Evolutionary conservation across 2,329 filamentous ascomycete genomes (phyloP).

Genomic region (Trichoderma semiorbis): DNA sequence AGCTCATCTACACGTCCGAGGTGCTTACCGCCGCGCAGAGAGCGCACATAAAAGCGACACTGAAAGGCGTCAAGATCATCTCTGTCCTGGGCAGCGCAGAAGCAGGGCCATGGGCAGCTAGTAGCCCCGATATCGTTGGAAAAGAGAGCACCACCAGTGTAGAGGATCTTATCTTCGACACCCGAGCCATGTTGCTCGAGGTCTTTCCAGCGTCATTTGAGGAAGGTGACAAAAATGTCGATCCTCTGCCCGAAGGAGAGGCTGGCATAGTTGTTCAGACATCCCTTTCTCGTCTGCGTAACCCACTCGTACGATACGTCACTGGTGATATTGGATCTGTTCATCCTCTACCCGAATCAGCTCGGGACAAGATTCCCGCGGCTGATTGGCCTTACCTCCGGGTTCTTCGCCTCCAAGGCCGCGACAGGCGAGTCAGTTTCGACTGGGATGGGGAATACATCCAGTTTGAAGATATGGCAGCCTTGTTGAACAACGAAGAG

Average conservation of each 20-base stretch:
- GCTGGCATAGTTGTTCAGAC: slow-evolving; percentile 40
- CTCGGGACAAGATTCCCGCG: slow-evolving; percentile 21
- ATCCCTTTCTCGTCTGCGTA: slow-evolving; percentile 38
- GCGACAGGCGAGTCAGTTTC: slow-evolving; percentile 43
- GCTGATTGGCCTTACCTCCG: slow-evolving; percentile 27
- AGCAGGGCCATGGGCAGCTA: slow-evolving; percentile 38
- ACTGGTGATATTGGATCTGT: slow-evolving; percentile 42
- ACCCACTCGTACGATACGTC: slow-evolving; percentile 43
- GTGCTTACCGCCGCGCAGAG: slow-evolving; percentile 34
- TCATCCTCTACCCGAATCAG: slow-evolving; percentile 30
- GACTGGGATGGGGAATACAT: slow-evolving; percentile 38
- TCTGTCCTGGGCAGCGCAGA: slow-evolving; percentile 43
- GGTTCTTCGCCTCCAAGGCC: slow-evolving; percentile 39
- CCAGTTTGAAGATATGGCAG: slow-evolving; percentile 32
- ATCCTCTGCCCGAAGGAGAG: slow-evolving; percentile 31
- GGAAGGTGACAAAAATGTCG: neutral
- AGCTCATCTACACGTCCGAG: slow-evolving; percentile 46
- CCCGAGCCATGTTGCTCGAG: slow-evolving; percentile 36
- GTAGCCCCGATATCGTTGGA: slow-evolving; percentile 30
- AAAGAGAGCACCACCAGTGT: neutral
- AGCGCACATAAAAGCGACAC: slow-evolving; percentile 28
- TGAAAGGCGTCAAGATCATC: slow-evolving; percentile 35
- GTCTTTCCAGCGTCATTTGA: slow-evolving; percentile 29
- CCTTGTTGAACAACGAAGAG: slow-evolving; percentile 24
- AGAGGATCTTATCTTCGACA: slow-evolving; percentile 39